Evolutionary conservation across 805 yeast species (phyloP), one percentile per base, ranked within the genome.

Genomic region (Metschnikowia matae): DNA sequence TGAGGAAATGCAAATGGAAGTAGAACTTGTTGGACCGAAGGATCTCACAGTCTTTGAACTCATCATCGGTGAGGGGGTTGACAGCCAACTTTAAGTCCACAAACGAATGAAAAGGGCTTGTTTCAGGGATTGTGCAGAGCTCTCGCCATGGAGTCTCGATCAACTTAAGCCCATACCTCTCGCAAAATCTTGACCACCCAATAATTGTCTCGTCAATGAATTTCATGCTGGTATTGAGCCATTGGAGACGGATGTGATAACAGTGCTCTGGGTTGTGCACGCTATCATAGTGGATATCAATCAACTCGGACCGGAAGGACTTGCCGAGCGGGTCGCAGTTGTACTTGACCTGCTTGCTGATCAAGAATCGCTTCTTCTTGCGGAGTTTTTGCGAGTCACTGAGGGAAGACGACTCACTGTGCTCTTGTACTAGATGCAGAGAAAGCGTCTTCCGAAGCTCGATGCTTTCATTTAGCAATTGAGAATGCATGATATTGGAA

Each of bases 191-290:
- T 0, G 89, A 80, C 88, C 97, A 86, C 44, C 81, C 78, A 40
- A 77, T 82, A 40, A 90, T 75, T 11, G 87, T 73, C 56, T 90
- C 96, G 51, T 90, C 97, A 40, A 70, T 65, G 48, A 69, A 68
- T 62, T 87, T 87, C 2, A 96, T 86, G 0, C 98, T 89, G 0
- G 96, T 83, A 53, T 87, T 89, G 32, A 92, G 70, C 99, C 99
- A 94, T 63, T 94, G 97, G 13, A 92, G 66, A 43, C 96, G 74
- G 32, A 94, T 78, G 62, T 92, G 98, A 70, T 84, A 94, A 62
- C 97, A 91, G 60, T 91, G 96, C 57, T 87, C 92, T 0, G 97
- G 97, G 62, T 91, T 92, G 64, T 90, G 97, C 3, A 91, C 91
- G 40, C 84, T 78, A 63, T 94, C 99, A 61, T 89, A 88, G 67